Conservation (phyloP, 139 green algal genomes). For the Tetradesmus obliquus region DNA sequence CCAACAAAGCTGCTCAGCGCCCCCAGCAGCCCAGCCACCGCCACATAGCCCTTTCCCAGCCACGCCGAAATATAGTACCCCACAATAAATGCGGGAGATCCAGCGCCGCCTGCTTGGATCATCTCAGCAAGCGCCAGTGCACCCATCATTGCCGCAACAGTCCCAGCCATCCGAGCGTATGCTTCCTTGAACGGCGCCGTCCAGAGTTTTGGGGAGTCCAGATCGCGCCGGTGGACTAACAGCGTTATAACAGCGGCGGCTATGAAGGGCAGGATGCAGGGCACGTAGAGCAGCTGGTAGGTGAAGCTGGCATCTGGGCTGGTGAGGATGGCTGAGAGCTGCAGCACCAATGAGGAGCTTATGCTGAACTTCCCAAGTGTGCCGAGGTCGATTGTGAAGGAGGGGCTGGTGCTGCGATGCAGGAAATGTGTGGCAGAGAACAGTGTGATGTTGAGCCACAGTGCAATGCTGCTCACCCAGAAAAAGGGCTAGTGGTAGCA, state of each 20-base stretch:
- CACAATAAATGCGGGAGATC: not conserved
- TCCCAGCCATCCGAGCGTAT: not conserved
- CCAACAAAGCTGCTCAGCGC: not conserved
- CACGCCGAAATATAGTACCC: not conserved
- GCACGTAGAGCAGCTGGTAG: not conserved
- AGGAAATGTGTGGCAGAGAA: too few species aligned
- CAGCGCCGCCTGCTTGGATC: not conserved
- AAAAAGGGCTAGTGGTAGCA: too few species aligned
- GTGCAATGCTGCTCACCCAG: too few species aligned
- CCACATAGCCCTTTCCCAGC: not conserved
- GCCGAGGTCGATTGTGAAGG: not conserved
- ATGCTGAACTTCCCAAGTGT: not conserved
- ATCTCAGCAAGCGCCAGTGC: not conserved
- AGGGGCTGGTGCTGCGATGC: too few species aligned
- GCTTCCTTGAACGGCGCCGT: slow-evolving; percentile 27
- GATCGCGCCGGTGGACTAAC: not conserved
- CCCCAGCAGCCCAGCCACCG: not conserved
- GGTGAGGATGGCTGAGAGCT: not conserved
- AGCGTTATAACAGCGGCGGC: not conserved
- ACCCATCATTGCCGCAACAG: not conserved
- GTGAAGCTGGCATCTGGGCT: not conserved
- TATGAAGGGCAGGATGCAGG: not conserved
- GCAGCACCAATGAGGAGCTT: not conserved
- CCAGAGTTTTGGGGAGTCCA: not conserved
- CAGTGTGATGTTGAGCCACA: too few species aligned